Conservation (phyloP, 257 asterid species). For the Jacaranda mimosifolia region DNA sequence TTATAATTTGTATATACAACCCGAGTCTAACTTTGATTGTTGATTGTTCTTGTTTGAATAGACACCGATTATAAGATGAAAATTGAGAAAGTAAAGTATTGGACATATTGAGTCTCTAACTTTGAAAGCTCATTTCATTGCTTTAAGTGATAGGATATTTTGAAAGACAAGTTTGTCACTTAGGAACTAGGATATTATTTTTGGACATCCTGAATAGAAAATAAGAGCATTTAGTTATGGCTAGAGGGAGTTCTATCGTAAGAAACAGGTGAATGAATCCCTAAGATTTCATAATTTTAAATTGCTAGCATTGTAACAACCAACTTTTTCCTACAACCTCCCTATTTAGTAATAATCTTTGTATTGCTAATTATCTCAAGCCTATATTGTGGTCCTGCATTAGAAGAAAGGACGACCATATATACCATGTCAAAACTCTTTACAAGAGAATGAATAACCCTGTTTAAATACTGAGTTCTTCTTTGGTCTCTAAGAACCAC, state of each 20-base stretch:
- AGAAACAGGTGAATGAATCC: not conserved
- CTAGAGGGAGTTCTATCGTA: not conserved
- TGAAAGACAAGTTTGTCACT: too few species aligned
- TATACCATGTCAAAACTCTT: not conserved
- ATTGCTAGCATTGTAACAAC: not conserved
- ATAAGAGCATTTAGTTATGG: not conserved
- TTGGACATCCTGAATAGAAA: not conserved
- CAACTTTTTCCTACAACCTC: not conserved
- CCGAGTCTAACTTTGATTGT: too few species aligned
- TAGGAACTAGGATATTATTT: not conserved
- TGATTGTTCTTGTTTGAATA: too few species aligned
- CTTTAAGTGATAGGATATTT: too few species aligned
- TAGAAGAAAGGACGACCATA: not conserved
- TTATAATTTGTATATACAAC: too few species aligned
- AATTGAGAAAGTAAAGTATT: too few species aligned
- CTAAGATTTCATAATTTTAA: not conserved
- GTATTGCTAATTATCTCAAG: not conserved
- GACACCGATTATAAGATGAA: too few species aligned
- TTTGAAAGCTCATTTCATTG: too few species aligned
- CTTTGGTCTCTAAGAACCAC: not conserved
- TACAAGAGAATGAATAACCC: not conserved
- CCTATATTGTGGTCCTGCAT: not conserved
- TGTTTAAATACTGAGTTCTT: not conserved
- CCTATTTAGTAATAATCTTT: not conserved
- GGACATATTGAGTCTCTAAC: too few species aligned